These are phyloP conservation scores for Fusarium austroafricanum DNA, from an alignment of 2,329 filamentous ascomycete species.

Conservation along the genomic window DNA sequence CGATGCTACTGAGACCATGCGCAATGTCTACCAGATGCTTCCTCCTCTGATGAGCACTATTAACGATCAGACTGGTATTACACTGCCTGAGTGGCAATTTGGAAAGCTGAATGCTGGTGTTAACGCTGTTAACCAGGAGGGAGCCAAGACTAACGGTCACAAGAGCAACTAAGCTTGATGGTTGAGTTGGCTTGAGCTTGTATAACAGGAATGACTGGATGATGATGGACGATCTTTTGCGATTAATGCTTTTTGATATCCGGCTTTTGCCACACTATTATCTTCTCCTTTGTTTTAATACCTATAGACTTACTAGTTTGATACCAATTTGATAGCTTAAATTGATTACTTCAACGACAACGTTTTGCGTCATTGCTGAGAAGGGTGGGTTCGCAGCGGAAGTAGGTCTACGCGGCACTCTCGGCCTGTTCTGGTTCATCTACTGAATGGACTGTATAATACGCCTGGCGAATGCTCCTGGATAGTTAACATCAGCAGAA, in stretches of 20 bases:
- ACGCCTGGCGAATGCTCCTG: too few relatives aligned
- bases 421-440: too few relatives aligned
- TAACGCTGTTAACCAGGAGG: constrained; percentile 47
- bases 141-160: constrained; percentile 39
- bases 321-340: constrained; percentile 29
- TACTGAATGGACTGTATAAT: too few relatives aligned
- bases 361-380: neutral
- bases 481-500: too few relatives aligned
- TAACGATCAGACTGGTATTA: constrained; percentile 88
- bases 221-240: neutral
- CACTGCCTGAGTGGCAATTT: constrained; percentile 81
- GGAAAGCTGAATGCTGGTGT: constrained; percentile 56
- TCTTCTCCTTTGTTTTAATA: constrained; percentile 12
- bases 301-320: constrained; percentile 15
- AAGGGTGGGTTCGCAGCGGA: too few relatives aligned
- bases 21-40: constrained; percentile 86
- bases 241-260: constrained; percentile 16
- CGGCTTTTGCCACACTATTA: neutral
- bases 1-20: constrained; percentile 70
- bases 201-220: neutral
- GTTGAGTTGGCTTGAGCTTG: neutral
- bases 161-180: constrained; percentile 17
- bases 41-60: constrained; percentile 87
- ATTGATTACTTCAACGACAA: neutral
- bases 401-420: too few relatives aligned